Evolutionary conservation across 352 stramenopile species (phyloP).

Genomic region (Globisporangium echinulatum): DNA sequence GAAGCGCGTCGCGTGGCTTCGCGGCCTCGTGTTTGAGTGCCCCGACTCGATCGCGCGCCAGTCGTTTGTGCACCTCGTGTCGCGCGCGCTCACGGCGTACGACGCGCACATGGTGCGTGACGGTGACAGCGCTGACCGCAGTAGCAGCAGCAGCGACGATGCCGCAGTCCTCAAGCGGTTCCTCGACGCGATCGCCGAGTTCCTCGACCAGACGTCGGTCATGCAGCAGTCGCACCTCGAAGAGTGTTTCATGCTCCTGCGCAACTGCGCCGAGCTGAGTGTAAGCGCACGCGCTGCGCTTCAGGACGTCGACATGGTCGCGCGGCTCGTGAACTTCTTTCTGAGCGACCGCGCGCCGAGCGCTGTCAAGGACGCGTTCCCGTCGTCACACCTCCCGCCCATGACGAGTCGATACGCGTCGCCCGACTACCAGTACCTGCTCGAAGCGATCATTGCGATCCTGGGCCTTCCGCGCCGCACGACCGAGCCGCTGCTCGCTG

Average conservation of each 20-base stretch:
- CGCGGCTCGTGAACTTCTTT: constrained; percentile 79
- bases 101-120: constrained; percentile 34
- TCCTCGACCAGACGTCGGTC: constrained; percentile 69
- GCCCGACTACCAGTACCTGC: constrained; percentile 83
- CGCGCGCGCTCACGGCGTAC: constrained; percentile 61
- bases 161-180: constrained; percentile 23
- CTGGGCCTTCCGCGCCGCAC: constrained; percentile 61
- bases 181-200: constrained; percentile 43
- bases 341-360: constrained; percentile 58
- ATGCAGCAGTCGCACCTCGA: constrained; percentile 80
- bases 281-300: constrained; percentile 40
- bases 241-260: constrained; percentile 82
- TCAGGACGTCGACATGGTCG: constrained; percentile 63
- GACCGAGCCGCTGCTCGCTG: constrained; percentile 57
- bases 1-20: constrained; percentile 56
- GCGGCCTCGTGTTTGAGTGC: constrained; percentile 74
- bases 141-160: constrained; percentile 6
- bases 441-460: constrained; percentile 85
- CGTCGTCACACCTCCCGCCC: constrained; percentile 38
- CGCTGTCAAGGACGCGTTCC: constrained; percentile 69
- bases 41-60: constrained; percentile 81
- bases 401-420: constrained; percentile 49
- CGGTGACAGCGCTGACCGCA: background rate
- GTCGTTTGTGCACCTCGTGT: constrained; percentile 81
- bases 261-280: constrained; percentile 67